Base-by-base conservation (phyloP, 192 early-diverging fungal genomes). In the Spizellomyces sp. region DNA sequence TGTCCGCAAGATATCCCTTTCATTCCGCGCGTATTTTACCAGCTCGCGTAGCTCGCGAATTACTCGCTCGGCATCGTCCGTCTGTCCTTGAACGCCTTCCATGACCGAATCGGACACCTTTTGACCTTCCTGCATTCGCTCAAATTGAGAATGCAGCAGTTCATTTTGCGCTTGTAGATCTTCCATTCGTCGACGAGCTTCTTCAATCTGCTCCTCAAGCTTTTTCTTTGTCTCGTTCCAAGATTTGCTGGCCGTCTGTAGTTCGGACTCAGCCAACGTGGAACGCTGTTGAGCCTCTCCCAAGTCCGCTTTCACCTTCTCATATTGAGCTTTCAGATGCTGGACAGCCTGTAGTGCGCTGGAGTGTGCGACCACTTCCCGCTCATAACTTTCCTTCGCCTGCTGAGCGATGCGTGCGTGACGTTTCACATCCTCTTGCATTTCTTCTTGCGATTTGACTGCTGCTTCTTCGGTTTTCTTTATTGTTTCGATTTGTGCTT, bases 91-190 rank as follows among this genome's bases (percentile, higher is more conserved):
- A 14, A 2, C 22, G 12, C 68, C 68, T 42, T n/a, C 15, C 41
- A 57, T 10, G 9, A 19, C 62, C 14, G 5, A 45, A 41, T 67
- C 55, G 15, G 9, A 21, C 43, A 45, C 41, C n/a, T 65, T 46
- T 43, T 69, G 75, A 10, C 36, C 48, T n/a, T 64, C 69, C 21
- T 77, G 69, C 69, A 81, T 55, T 41, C 75, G 73, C 61, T 92
- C 90, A 61, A 94, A 87, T 65, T 92, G 90, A 43, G 86, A 78
- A 65, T 91, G 84, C n/a, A 92, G 72, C 42, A 91, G 78, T 47
- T 85, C 80, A 79, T 94, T 94, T 73, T 94, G 93, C 7, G 80
- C 76, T 48, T 77, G 75, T 48, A 89, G 69, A 57, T 88, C 90
- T 0, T 82, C 67, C 12, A 82, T 80, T 0, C 86, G 82, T 58